Evolutionary conservation across 176 grass and related monocot genomes (phyloP).

Genomic region (Rhynchospora pubera): DNA sequence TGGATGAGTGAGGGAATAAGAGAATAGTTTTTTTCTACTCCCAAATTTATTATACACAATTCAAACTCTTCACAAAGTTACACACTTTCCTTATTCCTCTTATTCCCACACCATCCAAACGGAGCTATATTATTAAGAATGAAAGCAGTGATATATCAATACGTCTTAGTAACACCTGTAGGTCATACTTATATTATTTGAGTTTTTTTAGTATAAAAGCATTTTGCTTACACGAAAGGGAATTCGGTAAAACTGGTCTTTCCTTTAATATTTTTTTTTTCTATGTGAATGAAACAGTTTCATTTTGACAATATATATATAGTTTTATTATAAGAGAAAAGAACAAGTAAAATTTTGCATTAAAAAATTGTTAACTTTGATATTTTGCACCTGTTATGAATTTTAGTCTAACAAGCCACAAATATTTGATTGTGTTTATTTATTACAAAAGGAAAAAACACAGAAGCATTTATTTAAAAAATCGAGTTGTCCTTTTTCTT

Average conservation of each 20-base stretch:
- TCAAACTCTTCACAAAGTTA: no score
- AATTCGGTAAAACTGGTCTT: no score
- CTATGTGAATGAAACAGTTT: no score
- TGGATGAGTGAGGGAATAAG: no score
- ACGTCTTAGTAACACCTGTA: neutral
- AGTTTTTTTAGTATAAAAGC: neutral
- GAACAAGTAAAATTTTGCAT: neutral
- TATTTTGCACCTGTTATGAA: neutral
- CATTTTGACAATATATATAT: neutral
- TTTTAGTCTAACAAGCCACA: neutral
- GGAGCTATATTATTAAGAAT: no score
- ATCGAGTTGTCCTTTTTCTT: neutral
- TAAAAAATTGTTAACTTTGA: neutral
- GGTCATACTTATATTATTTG: no score
- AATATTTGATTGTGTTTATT: neutral
- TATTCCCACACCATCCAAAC: no score
- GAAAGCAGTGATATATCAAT: neutral
- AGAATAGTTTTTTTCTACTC: no score
- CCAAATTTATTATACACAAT: no score
- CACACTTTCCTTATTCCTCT: no score
- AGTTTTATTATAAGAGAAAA: neutral
- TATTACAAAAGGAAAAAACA: neutral
- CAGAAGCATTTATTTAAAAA: neutral
- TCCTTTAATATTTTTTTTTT: neutral
- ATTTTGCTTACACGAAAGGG: neutral